A percentile compares a stretch with the other conserved stretches of the same genome.
phyloP scores from a whole-genome alignment of 2,329 filamentous ascomycete genomes.

The Polychaeton citri region DNA sequence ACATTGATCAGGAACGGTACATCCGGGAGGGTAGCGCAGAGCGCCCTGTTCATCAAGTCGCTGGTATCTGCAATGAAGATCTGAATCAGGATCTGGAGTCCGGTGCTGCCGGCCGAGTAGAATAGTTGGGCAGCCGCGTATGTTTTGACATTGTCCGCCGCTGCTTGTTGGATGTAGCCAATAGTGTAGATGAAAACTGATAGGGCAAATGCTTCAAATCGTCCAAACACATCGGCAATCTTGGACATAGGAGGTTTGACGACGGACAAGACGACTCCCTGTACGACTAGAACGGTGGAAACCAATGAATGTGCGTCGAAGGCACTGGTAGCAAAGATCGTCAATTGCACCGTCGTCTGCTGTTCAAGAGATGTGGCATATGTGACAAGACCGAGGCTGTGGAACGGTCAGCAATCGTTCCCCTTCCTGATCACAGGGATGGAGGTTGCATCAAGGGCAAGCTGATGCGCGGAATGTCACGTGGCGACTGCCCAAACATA shows the following conservation, averaged over 20 bases:
- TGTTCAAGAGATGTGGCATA: slow-evolving; percentile 54
- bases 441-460: not conserved
- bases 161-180: slow-evolving; percentile 46
- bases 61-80: slow-evolving; percentile 53
- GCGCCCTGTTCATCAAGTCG: slow-evolving; percentile 44
- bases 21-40: slow-evolving; percentile 46
- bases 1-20: slow-evolving; percentile 48
- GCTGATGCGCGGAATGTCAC: not conserved
- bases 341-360: slow-evolving; percentile 48
- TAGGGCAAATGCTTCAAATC: slow-evolving; percentile 44
- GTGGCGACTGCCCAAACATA: slow-evolving; percentile 5
- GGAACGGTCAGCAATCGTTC: not conserved
- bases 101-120: slow-evolving; percentile 47
- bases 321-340: slow-evolving; percentile 51
- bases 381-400: slow-evolving; percentile 31
- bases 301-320: slow-evolving; percentile 52
- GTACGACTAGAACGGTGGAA: slow-evolving; percentile 50
- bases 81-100: slow-evolving; percentile 48
- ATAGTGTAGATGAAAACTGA: slow-evolving; percentile 41
- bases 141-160: slow-evolving; percentile 40
- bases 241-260: slow-evolving; percentile 50
- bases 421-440: not conserved
- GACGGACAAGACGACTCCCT: slow-evolving; percentile 49
- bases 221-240: slow-evolving; percentile 49
- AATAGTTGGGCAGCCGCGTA: slow-evolving; percentile 46